Base-by-base conservation (phyloP, 257 asterid species). In the Asclepias syriaca region DNA sequence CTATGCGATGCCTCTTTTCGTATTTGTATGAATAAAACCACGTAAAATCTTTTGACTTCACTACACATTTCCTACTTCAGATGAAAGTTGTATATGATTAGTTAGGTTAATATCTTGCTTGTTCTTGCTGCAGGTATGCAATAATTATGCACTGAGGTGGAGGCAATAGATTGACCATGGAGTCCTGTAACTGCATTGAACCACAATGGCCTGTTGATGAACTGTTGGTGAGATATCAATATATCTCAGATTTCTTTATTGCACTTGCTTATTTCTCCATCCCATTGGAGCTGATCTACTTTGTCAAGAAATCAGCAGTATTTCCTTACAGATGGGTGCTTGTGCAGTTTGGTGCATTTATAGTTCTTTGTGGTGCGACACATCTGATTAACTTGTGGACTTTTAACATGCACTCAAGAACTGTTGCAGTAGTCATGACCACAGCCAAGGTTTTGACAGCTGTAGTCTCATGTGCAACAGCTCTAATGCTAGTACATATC, bases 281-380 rank as follows among this genome's bases (percentile, higher is more conserved):
- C 80, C 99, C 99, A 6, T 67, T 95, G 79, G 99, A 95, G 85
- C 78, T 95, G 75, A 90, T 95, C 67, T 95, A 95, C 87, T 95
- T 95, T 70, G 99, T 95, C 32, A 89, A 95, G 78, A 95, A 90
- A 85, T 95, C 99, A 57, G 98, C 98, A 0, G 97, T 92, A 66
- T 95, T 95, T 74, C 99, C 99, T 0, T 95, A 95, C 72, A 82
- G 90, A 85, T 95, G 99, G 99, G 99, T 95, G 79, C 96, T 95
- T 46, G 96, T 95, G 76, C 99, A 95, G 88, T 95, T 95, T 66
- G 99, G 99, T 75, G 99, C 99, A 34, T 95, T 95, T 74, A 95
- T 95, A 67, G 96, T 95, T 80, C 98, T 95, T 34, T 95, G 99
- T 78, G 99, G 99, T 29, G 97, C 98, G 12, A 95, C 99, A 27